Percentiles rank a stretch among this genome's conserved stretches.
Conservation (phyloP, 805 yeast genomes). For the Starmerella bacillaris region DNA sequence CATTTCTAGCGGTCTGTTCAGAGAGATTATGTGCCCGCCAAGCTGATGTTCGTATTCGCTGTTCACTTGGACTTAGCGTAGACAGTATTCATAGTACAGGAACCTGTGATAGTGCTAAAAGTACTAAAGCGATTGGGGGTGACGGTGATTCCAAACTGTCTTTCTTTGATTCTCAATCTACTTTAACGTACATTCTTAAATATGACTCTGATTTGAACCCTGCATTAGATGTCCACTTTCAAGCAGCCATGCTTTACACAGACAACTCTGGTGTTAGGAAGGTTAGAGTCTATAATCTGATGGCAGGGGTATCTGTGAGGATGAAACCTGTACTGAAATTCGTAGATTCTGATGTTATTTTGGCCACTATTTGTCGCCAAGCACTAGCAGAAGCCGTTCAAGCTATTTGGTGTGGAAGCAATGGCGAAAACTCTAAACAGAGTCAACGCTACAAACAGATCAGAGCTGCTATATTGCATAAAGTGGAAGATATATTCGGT, state of each 20-base stretch:
- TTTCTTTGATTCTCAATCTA: conserved; percentile 40
- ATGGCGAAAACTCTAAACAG: background rate
- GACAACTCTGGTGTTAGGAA: conserved; percentile 47
- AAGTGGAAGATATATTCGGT: conserved; percentile 38
- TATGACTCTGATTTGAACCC: conserved; percentile 61
- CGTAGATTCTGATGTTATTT: conserved; percentile 55
- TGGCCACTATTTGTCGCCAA: conserved; percentile 37
- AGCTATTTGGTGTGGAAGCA: background rate
- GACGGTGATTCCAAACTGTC: conserved; percentile 30
- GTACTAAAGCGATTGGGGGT: conserved; percentile 35
- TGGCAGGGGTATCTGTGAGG: conserved; percentile 64
- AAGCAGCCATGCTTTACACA: conserved; percentile 71
- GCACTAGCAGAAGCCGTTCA: conserved; percentile 19
- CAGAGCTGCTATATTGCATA: conserved; percentile 35
- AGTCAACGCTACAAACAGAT: conserved; percentile 25
- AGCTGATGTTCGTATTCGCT: conserved; percentile 66
- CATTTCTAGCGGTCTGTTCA: conserved; percentile 18
- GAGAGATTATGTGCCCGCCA: conserved; percentile 41
- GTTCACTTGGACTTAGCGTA: conserved; percentile 75
- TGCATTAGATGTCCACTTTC: conserved; percentile 67
- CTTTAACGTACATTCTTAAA: conserved; percentile 50
- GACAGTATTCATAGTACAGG: conserved; percentile 46
- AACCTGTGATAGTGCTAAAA: conserved; percentile 20
- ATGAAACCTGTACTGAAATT: conserved; percentile 57
- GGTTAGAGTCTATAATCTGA: conserved; percentile 70